These are phyloP conservation scores for Exophiala sp. DNA, from an alignment of 2,329 filamentous ascomycete genomes.

Conservation along the genomic window DNA sequence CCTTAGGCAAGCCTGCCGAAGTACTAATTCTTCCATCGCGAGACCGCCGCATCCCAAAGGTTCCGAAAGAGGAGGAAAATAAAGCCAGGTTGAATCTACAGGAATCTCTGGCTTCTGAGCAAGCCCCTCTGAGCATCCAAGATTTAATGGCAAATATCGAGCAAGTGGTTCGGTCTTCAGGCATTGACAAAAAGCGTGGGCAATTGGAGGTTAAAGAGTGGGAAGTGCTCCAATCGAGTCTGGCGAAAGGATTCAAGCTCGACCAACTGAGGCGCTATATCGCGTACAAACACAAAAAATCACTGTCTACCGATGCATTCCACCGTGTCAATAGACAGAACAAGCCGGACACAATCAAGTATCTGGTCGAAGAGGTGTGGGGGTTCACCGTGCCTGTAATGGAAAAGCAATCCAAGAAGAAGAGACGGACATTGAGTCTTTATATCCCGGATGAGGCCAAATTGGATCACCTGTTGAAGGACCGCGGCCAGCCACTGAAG, in stretches of 20 bases:
- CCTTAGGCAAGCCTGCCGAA: slow-evolving; percentile 36
- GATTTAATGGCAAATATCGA: slow-evolving; percentile 23
- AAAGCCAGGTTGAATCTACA: slow-evolving; percentile 10
- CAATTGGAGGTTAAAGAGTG: slow-evolving; percentile 17
- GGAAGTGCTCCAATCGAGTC: slow-evolving; percentile 8
- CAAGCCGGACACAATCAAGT: slow-evolving; percentile 9
- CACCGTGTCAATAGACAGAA: not conserved
- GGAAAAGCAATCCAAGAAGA: not conserved
- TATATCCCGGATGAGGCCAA: slow-evolving; percentile 8
- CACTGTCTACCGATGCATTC: not conserved
- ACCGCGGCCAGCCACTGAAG: slow-evolving; percentile 12
- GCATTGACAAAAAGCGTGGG: slow-evolving; percentile 14
- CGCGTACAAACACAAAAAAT: not conserved
- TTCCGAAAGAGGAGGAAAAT: slow-evolving; percentile 7
- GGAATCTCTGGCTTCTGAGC: slow-evolving; percentile 22
- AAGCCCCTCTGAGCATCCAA: slow-evolving; percentile 13
- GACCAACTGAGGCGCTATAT: slow-evolving; percentile 17
- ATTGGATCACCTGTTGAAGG: slow-evolving; percentile 12
- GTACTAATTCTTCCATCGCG: slow-evolving; percentile 34
- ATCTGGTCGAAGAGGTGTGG: slow-evolving; percentile 20
- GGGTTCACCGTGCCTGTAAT: slow-evolving; percentile 10
- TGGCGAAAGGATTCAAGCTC: slow-evolving; percentile 11
- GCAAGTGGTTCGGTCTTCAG: slow-evolving; percentile 7
- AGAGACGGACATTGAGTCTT: not conserved
- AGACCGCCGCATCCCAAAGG: slow-evolving; percentile 23